A percentile compares a stretch with the other conserved stretches of the same genome.
These are phyloP conservation scores for Laguncularia racemosa DNA, from an alignment of 345 rosid genomes.

Conservation along the genomic window DNA sequence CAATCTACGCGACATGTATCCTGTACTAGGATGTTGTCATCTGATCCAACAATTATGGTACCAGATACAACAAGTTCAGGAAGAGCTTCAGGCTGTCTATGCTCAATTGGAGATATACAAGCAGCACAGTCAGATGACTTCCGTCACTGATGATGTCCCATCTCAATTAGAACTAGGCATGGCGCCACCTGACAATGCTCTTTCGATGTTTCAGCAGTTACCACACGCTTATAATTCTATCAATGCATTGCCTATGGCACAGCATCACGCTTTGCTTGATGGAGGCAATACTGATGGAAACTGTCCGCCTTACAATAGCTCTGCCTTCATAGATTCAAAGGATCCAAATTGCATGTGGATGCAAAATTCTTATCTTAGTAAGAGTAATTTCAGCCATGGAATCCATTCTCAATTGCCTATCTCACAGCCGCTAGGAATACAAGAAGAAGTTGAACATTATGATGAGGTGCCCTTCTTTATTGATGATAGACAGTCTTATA, in stretches of 20 bases:
- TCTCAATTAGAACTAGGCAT: slow-evolving; percentile 72
- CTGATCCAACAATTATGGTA: slow-evolving; percentile 38
- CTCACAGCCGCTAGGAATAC: slow-evolving; percentile 31
- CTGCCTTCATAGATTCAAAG: slow-evolving; percentile 35
- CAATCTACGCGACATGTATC: slow-evolving; percentile 54
- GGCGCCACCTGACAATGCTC: slow-evolving; percentile 48
- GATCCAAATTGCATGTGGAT: slow-evolving; percentile 38
- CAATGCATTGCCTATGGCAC: slow-evolving; percentile 21
- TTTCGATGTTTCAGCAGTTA: slow-evolving; percentile 23
- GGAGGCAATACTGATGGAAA: background rate
- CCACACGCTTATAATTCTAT: slow-evolving; percentile 15
- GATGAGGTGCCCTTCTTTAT: slow-evolving; percentile 74
- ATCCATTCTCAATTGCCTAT: slow-evolving; percentile 41
- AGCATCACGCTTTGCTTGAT: slow-evolving; percentile 13
- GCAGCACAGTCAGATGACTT: slow-evolving; percentile 25
- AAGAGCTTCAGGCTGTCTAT: slow-evolving; percentile 53
- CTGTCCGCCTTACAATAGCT: slow-evolving; percentile 4
- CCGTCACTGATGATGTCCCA: slow-evolving; percentile 28
- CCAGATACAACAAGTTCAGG: slow-evolving; percentile 43
- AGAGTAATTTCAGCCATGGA: slow-evolving; percentile 14
- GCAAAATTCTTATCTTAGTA: slow-evolving; percentile 26
- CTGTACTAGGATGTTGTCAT: slow-evolving; percentile 74
- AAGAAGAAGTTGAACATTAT: slow-evolving; percentile 48
- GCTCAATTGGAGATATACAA: slow-evolving; percentile 55
- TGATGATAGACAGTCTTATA: slow-evolving; percentile 72